Base-by-base conservation (phyloP, 164 flowering plant species). In the Aristolochia contorta region DNA sequence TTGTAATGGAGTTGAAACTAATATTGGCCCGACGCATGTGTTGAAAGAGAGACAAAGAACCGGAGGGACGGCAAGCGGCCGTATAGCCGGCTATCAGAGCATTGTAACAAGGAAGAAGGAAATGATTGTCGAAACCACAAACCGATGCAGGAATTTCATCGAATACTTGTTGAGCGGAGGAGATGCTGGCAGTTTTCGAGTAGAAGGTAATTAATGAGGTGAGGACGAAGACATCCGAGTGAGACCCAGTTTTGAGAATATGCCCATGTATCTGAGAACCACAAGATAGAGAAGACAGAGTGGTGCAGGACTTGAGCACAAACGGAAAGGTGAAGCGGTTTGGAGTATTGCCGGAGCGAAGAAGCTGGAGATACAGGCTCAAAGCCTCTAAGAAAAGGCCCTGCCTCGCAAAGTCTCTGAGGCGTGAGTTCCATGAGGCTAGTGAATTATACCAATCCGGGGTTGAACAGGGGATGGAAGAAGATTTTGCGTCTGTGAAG, bases 291-390 rank as follows among this genome's bases (percentile, higher is more conserved):
- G 83, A 82, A 0, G 74, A 74, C 25, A 87, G 83, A 18, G 79
- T 65, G 15, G 88, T 87, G 60, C 89, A 84, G 16, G 96, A 84
- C 53, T 92, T 92, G 72, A 92, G 70, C 30, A 75, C 79, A 74
- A 82, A 82, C 16, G 98, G 97, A 79, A 87, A 84, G 54, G 90
- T 77, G 83, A 83, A 92, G 54, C 91, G 79, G 72, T 87, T 74
- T 20, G 96, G 91, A 19, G 72, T 6, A 64, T 57, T 71, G 51
- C 83, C 86, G 12, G 74, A 79, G 21, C 80, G 82, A 32, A 89
- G 91, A 82, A 89, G 82, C 56, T 77, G 80, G 54, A 78, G 80
- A 79, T 81, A 91, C 52, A 87, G 78, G 16, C 69, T 52, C 54
- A 92, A 82, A 30, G 84, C 83, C 33, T 87, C 56, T 37, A 59